Conservation (phyloP, 352 stramenopile genomes). For the Pythium volutum region DNA sequence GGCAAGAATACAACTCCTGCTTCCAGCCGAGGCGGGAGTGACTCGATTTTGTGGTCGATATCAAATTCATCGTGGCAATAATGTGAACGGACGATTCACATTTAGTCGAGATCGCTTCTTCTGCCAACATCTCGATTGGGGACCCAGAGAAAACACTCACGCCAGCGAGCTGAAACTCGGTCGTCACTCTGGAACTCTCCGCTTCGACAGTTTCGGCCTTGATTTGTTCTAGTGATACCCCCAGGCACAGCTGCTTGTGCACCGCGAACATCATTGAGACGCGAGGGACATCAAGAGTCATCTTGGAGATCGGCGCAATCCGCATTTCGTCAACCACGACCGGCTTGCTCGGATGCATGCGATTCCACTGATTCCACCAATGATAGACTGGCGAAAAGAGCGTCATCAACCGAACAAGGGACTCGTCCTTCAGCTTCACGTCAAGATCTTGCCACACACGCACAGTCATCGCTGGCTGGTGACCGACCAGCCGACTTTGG, state of each 20-base stretch:
- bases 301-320: constrained; percentile 66
- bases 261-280: constrained; percentile 56
- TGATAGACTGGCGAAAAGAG: constrained; percentile 74
- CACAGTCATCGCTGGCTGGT: constrained; percentile 58
- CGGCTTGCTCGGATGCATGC: constrained; percentile 61
- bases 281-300: constrained; percentile 43
- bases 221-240: constrained; percentile 38
- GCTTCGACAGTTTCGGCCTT: constrained; percentile 11
- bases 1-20: constrained; percentile 14
- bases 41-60: constrained; percentile 15
- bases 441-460: constrained; percentile 45
- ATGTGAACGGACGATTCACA: not conserved
- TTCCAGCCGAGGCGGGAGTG: constrained; percentile 17
- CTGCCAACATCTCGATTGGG: constrained; percentile 7
- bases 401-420: constrained; percentile 72
- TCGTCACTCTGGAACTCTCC: constrained; percentile 3
- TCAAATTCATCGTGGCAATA: constrained; percentile 1
- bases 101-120: not conserved
- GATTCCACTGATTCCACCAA: constrained; percentile 85
- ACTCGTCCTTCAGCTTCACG: constrained; percentile 71
- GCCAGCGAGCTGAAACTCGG: constrained; percentile 13
- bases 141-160: constrained; percentile 12
- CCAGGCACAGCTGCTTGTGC: constrained; percentile 61
- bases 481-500: constrained; percentile 73
- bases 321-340: constrained; percentile 41